Base-by-base conservation (phyloP, 116 monocot species). In the Dioscorea cayenensis region DNA sequence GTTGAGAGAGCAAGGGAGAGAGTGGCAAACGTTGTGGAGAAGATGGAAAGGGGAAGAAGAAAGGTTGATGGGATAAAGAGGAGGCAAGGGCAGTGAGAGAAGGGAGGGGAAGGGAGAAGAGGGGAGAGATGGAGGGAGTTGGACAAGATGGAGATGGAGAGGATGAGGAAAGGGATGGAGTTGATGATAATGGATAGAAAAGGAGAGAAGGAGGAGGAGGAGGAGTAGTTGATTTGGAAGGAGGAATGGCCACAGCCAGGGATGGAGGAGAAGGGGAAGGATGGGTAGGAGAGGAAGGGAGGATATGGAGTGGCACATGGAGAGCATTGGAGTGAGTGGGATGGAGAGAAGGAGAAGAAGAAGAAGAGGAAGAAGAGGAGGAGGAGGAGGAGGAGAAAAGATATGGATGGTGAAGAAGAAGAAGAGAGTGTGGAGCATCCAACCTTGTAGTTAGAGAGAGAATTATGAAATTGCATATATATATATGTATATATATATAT, bases 221-320 rank as follows among this genome's bases (percentile, higher is more conserved):
- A 14, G 69, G 81, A 76, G 79, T 84, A 86, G 69, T 25, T 63
- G 74, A 91, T 60, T 23, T 78, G 88, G 83, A 91, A 87, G 65
- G 85, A 77, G 3, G 88, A 85, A 80, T 91, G 85, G 37, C 87
- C 85, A 76, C 76, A 77, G 69, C 84, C 80, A 16, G 71, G 67
- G 60, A 73, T 29, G 80, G 77, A 20, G 68, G 80, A 63, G 91
- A 90, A 90, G 23, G 90, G 90, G 79, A 79, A 90, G 69, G 82
- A n/a, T 4, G 73, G 29, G 29, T 81, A 81, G 2, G 81, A 77
- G 11, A 7, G 70, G 71, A 83, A 87, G 14, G 87, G 83, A 6
- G 79, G 75, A 66, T 87, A 90, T 13, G 68, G 13, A 28, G 69
- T 3, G 1, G 23, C 2, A 28, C 10, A 28, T 3, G 51, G 69